These are phyloP conservation scores for Phanerodontia chrysosporium DNA, from an alignment of 768 basidiomycete species.

Conservation along the genomic window DNA sequence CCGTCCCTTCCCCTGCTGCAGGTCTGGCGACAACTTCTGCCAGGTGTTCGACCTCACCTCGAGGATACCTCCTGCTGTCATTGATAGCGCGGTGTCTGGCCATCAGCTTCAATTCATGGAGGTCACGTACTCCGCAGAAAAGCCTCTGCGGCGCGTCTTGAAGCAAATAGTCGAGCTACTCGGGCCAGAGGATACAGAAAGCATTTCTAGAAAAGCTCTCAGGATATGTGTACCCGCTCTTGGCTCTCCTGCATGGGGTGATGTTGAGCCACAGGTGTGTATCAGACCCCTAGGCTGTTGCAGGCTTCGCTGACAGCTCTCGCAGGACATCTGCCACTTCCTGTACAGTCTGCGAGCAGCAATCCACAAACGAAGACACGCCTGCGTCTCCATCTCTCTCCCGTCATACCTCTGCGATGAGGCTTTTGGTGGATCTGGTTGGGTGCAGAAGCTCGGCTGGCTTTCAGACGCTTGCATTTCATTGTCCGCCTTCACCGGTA, in stretches of 20 bases:
- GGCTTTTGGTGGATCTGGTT: conserved; percentile 58
- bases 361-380: conserved; percentile 52
- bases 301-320: background rate
- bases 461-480: conserved; percentile 70
- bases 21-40: conserved; percentile 60
- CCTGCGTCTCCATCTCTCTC: conserved; percentile 66
- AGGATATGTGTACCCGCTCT: conserved; percentile 62
- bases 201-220: conserved; percentile 28
- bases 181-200: background rate
- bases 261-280: conserved; percentile 42
- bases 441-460: conserved; percentile 80
- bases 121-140: conserved; percentile 14
- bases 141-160: conserved; percentile 11
- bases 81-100: conserved; percentile 40
- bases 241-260: conserved; percentile 70
- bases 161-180: conserved; percentile 11
- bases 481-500: conserved; percentile 77
- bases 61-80: conserved; percentile 47
- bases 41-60: conserved; percentile 68
- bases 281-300: background rate
- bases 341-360: conserved; percentile 61
- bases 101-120: conserved; percentile 35
- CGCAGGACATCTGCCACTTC: conserved; percentile 67
- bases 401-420: conserved; percentile 59
- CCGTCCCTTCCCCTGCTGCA: conserved; percentile 22